phyloP scores from a whole-genome alignment of 1,139 yeast genomes.

The Zygosaccharomyces sapae region DNA sequence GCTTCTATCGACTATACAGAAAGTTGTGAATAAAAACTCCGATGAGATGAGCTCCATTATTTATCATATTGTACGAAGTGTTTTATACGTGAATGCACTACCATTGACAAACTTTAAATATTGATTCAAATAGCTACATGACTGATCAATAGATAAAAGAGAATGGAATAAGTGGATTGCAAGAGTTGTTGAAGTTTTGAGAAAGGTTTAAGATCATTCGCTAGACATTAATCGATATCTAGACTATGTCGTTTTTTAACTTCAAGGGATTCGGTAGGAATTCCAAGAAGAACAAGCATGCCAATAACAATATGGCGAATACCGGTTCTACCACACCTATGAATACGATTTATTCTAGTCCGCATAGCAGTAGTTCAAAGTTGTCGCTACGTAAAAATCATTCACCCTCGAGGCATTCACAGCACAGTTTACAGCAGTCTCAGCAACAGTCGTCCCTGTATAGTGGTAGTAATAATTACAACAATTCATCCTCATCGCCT shows the following conservation, averaged over 20 bases:
- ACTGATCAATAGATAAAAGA: not conserved
- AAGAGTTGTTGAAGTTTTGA: not conserved
- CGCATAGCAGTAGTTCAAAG: constrained; percentile 38
- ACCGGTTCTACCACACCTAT: constrained; percentile 17
- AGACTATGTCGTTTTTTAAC: constrained; percentile 26
- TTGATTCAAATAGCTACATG: not conserved
- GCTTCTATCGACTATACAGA: constrained; percentile 69
- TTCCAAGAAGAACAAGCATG: constrained; percentile 39
- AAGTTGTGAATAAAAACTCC: constrained; percentile 34
- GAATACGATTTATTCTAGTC: constrained; percentile 29
- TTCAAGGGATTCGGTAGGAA: constrained; percentile 41
- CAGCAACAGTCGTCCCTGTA: constrained; percentile 19
- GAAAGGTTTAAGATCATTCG: not conserved
- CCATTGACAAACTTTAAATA: not conserved
- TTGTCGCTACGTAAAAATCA: constrained; percentile 38
- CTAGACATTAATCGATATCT: not conserved
- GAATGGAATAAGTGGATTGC: not conserved
- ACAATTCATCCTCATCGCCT: constrained; percentile 43
- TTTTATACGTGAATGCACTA: not conserved
- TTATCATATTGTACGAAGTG: not conserved
- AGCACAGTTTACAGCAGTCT: constrained; percentile 14
- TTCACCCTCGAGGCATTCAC: constrained; percentile 34
- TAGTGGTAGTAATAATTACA: constrained; percentile 6
- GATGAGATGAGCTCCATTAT: too few species aligned
- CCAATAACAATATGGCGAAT: constrained; percentile 14